Conservation (phyloP, 306 rosid species). For the Dalbergia cochinchinensis region DNA sequence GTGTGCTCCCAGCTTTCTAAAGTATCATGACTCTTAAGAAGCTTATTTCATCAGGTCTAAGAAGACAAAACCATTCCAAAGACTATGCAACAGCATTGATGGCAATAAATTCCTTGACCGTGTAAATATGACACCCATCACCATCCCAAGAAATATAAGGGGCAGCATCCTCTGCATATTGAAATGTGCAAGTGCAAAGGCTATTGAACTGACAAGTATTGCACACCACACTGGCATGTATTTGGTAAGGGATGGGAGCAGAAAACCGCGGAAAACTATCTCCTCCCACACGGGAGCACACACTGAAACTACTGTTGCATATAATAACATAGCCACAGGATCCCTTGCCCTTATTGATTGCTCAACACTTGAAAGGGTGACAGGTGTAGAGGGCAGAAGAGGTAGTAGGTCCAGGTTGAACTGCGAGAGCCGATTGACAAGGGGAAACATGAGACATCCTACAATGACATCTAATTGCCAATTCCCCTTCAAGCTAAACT, state of each 20-base stretch:
- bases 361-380: conserved; percentile 84
- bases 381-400: conserved; percentile 83
- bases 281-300: conserved; percentile 99
- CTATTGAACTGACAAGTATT: conserved; percentile 84
- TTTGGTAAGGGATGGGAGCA: conserved; percentile 91
- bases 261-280: conserved; percentile 91
- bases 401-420: conserved; percentile 87
- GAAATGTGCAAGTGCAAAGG: conserved; percentile 93
- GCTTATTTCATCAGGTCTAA: conserved; percentile 83
- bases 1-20: conserved; percentile 38
- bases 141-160: conserved; percentile 88
- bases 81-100: conserved; percentile 96
- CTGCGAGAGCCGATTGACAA: conserved; percentile 82
- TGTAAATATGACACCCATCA: conserved; percentile 89
- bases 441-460: conserved; percentile 95
- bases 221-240: conserved; percentile 98
- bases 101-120: conserved; percentile 91
- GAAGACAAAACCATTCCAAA: conserved; percentile 95
- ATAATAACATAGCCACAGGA: conserved; percentile 88
- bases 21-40: conserved; percentile 37
- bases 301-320: conserved; percentile 79
- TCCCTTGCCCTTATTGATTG: conserved; percentile 92
- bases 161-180: conserved; percentile 96
- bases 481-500: conserved; percentile 77
- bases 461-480: conserved; percentile 86